Evolutionary conservation across 2,329 filamentous ascomycete species (phyloP), one percentile per base, ranked within the genome.

Genomic region (Calonectria naviculata): DNA sequence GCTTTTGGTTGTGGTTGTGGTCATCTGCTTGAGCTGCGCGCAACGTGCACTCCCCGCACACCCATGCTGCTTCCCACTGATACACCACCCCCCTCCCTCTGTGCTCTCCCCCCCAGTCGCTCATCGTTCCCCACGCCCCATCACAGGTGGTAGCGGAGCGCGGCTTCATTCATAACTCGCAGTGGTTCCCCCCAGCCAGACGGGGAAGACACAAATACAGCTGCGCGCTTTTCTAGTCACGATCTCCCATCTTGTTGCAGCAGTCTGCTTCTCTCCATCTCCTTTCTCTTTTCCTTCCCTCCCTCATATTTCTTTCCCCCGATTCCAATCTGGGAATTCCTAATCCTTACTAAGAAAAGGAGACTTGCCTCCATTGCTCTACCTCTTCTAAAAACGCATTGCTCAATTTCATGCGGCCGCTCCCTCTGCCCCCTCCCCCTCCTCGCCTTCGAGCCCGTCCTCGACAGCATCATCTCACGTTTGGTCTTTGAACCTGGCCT

Each of bases 111-210:
- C 31, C 54, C 42, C 67, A 26, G 36, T 52, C 49, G 61, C 63
- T 28, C 62, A 70, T 52, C 52, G 34, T 65, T 70, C 67, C 67
- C 67, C 67, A 70, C 68, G 68, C 68, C 67, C 60, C 49, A 68
- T 49, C 62, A 58, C 41, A 58, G 54, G 46, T 24, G 54, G 46
- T 24, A 70, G 67, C 68, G 77, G 70, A 72, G 70, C 58, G 71
- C 68, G 67, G 72, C 73, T 76, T 76, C 73, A 72, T 75, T 77
- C 75, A 77, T 77, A 77, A 76, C 72, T 78, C 58, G 69, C 64
- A 75, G 73, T 67, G 68, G 66, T 69, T 68, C 75, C 68, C 72
- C 70, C 71, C 71, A 68, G 69, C 61, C 54, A 9, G 41, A 68
- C 65, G 28, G 62, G 69, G 68, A 62, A 68, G 67, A 67, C 76